phyloP scores from a whole-genome alignment of 768 basidiomycete genomes.

The Agrocybe praecox region DNA sequence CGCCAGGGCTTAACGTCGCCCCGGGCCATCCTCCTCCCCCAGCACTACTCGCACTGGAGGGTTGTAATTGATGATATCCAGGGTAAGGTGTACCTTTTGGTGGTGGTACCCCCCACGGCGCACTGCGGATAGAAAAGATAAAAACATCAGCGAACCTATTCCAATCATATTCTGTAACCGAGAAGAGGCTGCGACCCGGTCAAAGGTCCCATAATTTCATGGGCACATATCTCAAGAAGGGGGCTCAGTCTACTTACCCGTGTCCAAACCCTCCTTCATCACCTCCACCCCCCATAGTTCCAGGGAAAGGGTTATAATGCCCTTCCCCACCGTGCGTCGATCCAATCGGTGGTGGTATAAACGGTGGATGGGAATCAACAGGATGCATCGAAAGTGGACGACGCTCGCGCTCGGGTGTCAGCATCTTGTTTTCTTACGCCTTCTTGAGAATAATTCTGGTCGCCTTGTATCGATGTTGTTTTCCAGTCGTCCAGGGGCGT shows the following conservation, averaged over 20 bases:
- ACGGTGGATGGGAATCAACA: conserved; percentile 9
- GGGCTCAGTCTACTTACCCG: conserved; percentile 1
- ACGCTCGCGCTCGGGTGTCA: background rate
- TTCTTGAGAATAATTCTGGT: no score
- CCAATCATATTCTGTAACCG: background rate
- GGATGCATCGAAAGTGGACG: background rate
- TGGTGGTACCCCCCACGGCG: conserved; percentile 17
- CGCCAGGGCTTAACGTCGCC: background rate
- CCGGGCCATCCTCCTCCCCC: conserved; percentile 4
- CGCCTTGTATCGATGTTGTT: no score
- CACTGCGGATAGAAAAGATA: background rate
- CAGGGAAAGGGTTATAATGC: conserved; percentile 16
- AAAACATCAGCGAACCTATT: background rate
- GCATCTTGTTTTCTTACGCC: background rate
- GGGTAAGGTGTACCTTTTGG: conserved; percentile 8
- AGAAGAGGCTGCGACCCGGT: background rate
- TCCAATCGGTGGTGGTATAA: conserved; percentile 33
- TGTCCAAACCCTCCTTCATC: conserved; percentile 10
- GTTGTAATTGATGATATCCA: background rate
- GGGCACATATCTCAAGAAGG: background rate
- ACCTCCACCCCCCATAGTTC: conserved; percentile 5
- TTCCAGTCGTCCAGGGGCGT: no score
- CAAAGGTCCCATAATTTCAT: background rate
- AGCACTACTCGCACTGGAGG: background rate
- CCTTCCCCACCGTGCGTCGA: conserved; percentile 32